Percentiles rank a stretch among this genome's conserved stretches.
Conservation (phyloP, 1,284 basidiomycete genomes). For the Trichosporon sp. region DNA sequence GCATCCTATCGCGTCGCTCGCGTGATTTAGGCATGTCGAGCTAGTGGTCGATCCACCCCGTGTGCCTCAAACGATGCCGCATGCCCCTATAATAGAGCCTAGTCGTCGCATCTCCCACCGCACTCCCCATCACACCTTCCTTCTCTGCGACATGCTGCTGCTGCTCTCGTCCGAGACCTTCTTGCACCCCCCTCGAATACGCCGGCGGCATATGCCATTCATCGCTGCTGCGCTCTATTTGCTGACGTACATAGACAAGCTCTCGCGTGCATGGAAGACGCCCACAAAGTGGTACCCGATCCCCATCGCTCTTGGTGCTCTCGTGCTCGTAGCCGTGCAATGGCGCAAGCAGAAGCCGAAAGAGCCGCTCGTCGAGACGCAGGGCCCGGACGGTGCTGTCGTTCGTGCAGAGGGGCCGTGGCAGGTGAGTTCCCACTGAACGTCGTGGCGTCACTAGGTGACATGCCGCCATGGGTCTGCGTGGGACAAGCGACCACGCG, state of each 20-base stretch:
- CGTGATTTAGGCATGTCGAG: constrained; percentile 19
- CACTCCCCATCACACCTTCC: constrained; percentile 7
- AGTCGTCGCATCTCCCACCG: constrained; percentile 10
- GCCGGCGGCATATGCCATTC: constrained; percentile 12
- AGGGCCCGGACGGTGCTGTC: constrained; percentile 68
- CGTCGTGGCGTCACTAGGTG: constrained; percentile 8
- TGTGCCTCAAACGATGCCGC: constrained; percentile 18
- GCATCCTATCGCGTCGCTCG: constrained; percentile 20
- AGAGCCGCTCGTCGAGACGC: constrained; percentile 50
- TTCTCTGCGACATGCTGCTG: constrained; percentile 2
- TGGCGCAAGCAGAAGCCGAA: constrained; percentile 58
- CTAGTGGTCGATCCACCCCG: constrained; percentile 20
- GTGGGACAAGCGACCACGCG: constrained; percentile 6
- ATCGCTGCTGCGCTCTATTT: constrained; percentile 2
- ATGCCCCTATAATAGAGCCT: constrained; percentile 16
- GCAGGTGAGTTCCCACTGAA: constrained; percentile 68
- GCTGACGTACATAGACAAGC: constrained; percentile 35
- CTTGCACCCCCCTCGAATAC: constrained; percentile 7
- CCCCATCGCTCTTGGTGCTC: constrained; percentile 85
- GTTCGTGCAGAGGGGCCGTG: constrained; percentile 77
- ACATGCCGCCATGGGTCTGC: constrained; percentile 2
- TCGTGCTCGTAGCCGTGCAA: constrained; percentile 80
- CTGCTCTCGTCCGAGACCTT: constrained; percentile 8
- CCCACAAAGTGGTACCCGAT: constrained; percentile 95
- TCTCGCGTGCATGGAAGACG: constrained; percentile 79